A percentile compares a stretch with the other conserved stretches of the same genome.
Evolutionary conservation across 768 basidiomycete genomes (phyloP).

Genomic region (Termitomyces sp.): DNA sequence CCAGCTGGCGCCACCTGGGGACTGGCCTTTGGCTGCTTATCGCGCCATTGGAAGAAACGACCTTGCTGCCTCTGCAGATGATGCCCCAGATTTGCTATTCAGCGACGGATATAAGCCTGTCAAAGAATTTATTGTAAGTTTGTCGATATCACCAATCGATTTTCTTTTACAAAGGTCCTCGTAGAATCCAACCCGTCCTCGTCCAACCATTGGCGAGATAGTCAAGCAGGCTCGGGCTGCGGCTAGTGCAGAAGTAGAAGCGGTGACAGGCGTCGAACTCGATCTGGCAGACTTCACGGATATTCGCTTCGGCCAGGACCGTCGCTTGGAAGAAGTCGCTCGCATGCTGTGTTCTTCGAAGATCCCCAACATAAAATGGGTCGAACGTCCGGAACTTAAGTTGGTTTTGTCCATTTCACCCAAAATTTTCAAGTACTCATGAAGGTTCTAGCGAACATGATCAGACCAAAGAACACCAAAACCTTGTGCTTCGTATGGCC

Average conservation of each 20-base stretch:
- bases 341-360: slow-evolving; percentile 83
- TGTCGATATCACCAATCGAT: not conserved
- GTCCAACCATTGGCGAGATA: slow-evolving; percentile 47
- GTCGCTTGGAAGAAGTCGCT: slow-evolving; percentile 85
- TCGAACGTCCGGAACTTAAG: slow-evolving; percentile 69
- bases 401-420: slow-evolving; percentile 25
- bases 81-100: slow-evolving; percentile 36
- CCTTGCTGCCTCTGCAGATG: slow-evolving; percentile 57
- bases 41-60: slow-evolving; percentile 69
- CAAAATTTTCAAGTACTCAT: not conserved
- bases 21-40: slow-evolving; percentile 72
- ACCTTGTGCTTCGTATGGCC: slow-evolving; percentile 71
- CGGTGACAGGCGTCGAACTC: slow-evolving; percentile 66
- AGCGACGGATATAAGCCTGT: slow-evolving; percentile 51
- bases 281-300: slow-evolving; percentile 69
- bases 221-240: slow-evolving; percentile 43
- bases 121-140: slow-evolving; percentile 52
- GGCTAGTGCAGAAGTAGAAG: slow-evolving; percentile 49
- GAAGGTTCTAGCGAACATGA: slow-evolving; percentile 68
- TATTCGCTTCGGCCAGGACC: slow-evolving; percentile 87
- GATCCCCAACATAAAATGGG: slow-evolving; percentile 55
- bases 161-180: slow-evolving; percentile 3
- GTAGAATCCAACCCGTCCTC: slow-evolving; percentile 46
- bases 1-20: slow-evolving; percentile 67
- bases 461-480: slow-evolving; percentile 79